Base-by-base conservation (phyloP, 2,329 filamentous ascomycete genomes). In the Teratosphaeria zuluensis region DNA sequence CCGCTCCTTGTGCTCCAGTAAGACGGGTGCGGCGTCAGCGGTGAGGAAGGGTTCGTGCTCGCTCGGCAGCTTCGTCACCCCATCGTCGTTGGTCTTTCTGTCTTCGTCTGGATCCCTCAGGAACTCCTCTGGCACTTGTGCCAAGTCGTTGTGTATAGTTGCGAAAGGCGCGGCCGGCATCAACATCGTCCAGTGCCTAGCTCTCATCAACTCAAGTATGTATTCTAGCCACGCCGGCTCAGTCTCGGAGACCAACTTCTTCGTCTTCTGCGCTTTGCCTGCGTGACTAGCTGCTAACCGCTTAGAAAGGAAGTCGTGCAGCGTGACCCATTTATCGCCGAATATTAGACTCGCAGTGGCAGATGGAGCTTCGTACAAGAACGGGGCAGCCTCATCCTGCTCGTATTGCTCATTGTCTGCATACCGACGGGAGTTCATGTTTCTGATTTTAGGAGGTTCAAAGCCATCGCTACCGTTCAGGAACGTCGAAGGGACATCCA, bases 311-410 rank as follows among this genome's bases (percentile, higher is more conserved):
- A 95, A 94, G 11, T 84, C 82, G 70, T 96, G 91, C 9, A 96
- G 80, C 65, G 95, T 89, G 12, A 83, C 76, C 94, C 94, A 99
- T 68, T 87, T 91, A 54, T 90, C 84, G 51, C 92, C 91, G 58
- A 94, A 85, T 70, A 92, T 87, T 9, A 99, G 78, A 11, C 86
- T 83, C 0, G 92, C 92, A 63, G 94, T 88, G 68, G 87, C 89
- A 63, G 85, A 88, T 4, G 92, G 92, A 1, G 86, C 84, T 73
- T 96, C 88, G 86, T 91, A 96, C 8, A 95, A 77, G 67, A 95
- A 95, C 0, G 88, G 79, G 0, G 82, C 80, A 4, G 74, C 55
- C 4, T 72, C 66, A 31, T 73, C 66, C 9, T 67, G 63, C 11
- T 67, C 61, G 12, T 61, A 54, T 72, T 70, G 63, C 16, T 51